Evolutionary conservation across 345 rosid species (phyloP).

Genomic region (Melaleuca quinquenervia): DNA sequence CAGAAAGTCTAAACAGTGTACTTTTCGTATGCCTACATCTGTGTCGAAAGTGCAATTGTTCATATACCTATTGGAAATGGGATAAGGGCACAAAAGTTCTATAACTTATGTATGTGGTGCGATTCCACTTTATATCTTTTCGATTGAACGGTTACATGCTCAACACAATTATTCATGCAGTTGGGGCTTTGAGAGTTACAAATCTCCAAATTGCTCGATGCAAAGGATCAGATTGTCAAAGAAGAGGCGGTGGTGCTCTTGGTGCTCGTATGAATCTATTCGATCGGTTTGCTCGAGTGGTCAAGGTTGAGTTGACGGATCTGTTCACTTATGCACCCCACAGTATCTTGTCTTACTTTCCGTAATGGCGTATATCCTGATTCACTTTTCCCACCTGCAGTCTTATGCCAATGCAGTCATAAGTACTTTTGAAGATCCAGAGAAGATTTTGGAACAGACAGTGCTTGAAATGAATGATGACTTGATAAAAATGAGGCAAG

Average conservation of each 20-base stretch:
- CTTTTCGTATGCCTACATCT: background rate
- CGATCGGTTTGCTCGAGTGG: constrained; percentile 62
- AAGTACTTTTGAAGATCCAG: constrained; percentile 72
- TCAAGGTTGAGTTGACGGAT: constrained; percentile 35
- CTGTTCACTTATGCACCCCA: background rate
- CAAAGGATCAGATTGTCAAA: constrained; percentile 10
- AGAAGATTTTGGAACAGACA: constrained; percentile 69
- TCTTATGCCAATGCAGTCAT: constrained; percentile 69
- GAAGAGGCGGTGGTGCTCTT: constrained; percentile 47
- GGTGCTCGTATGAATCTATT: constrained; percentile 53
- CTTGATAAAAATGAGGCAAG: constrained; percentile 77
- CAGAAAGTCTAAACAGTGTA: background rate
- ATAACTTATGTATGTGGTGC: background rate
- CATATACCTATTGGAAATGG: background rate
- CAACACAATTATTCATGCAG: background rate
- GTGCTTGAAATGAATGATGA: constrained; percentile 81
- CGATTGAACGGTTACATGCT: background rate
- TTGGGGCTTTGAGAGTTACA: constrained; percentile 9
- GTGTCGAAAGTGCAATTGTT: background rate
- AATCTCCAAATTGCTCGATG: constrained; percentile 9
- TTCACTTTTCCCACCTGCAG: constrained; percentile 23
- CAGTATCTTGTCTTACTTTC: background rate
- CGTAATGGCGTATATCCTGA: background rate
- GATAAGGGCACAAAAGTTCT: background rate
- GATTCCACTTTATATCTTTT: background rate